Evolutionary conservation across 1,284 basidiomycete genomes (phyloP).

Genomic region (Apiotrichum veenhuisii): DNA sequence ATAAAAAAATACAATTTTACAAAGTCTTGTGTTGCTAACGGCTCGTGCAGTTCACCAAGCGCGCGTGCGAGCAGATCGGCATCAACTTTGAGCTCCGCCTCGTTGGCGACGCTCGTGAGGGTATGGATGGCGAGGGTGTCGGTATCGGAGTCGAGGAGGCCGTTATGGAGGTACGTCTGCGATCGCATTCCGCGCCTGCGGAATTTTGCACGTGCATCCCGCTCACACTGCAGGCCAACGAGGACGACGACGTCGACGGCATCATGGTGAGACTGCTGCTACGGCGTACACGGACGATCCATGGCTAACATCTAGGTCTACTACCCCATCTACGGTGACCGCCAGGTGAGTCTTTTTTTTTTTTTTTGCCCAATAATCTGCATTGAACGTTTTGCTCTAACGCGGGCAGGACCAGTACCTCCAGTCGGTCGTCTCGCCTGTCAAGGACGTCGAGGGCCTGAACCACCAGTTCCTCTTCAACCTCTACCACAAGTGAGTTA

Average conservation of each 20-base stretch:
- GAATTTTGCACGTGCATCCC: slow-evolving; percentile 11
- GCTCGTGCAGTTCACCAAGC: slow-evolving; percentile 78
- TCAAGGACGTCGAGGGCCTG: slow-evolving; percentile 96
- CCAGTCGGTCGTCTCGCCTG: slow-evolving; percentile 72
- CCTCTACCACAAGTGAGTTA: slow-evolving; percentile 83
- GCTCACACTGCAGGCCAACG: slow-evolving; percentile 61
- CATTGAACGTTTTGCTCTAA: not conserved
- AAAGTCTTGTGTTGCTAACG: too few species aligned
- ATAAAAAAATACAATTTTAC: too few species aligned
- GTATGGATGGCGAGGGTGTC: slow-evolving; percentile 51
- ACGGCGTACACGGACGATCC: too few species aligned
- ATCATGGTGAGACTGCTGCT: slow-evolving; percentile 75
- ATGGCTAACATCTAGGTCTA: slow-evolving; percentile 69
- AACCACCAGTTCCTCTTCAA: slow-evolving; percentile 96
- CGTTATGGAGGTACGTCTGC: slow-evolving; percentile 65
- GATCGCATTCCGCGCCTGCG: too few species aligned
- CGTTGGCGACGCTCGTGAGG: slow-evolving; percentile 57
- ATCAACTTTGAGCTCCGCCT: slow-evolving; percentile 77
- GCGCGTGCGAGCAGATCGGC: slow-evolving; percentile 83
- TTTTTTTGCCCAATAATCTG: slow-evolving; percentile 31
- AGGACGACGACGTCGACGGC: slow-evolving; percentile 79
- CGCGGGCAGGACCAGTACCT: slow-evolving; percentile 83
- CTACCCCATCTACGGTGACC: slow-evolving; percentile 83
- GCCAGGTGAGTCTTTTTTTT: slow-evolving; percentile 55
- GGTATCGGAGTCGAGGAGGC: slow-evolving; percentile 84